Evolutionary conservation across 2,329 filamentous ascomycete genomes (phyloP).

Genomic region (Berkeleyomyces basicola): DNA sequence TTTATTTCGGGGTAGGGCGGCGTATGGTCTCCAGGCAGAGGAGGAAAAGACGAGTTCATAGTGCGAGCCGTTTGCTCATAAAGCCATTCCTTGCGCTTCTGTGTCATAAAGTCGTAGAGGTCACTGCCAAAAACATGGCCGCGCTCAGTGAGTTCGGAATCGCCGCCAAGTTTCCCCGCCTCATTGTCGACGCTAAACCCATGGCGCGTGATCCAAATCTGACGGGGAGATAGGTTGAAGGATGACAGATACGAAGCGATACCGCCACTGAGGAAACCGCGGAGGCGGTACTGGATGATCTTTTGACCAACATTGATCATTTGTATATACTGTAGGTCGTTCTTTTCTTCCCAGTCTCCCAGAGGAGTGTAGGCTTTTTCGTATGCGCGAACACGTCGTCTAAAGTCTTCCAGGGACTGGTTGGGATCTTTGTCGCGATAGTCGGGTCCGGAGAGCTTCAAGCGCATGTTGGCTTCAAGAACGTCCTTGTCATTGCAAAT

Average conservation of each 20-base stretch:
- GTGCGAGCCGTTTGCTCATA: slow-evolving; percentile 65
- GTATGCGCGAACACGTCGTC: slow-evolving; percentile 78
- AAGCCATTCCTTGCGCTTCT: slow-evolving; percentile 68
- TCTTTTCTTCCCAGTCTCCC: slow-evolving; percentile 75
- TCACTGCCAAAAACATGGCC: slow-evolving; percentile 65
- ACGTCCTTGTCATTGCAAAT: slow-evolving; percentile 73
- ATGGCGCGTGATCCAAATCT: slow-evolving; percentile 96
- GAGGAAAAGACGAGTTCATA: slow-evolving; percentile 68
- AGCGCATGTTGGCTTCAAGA: slow-evolving; percentile 88
- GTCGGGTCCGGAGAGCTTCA: slow-evolving; percentile 90
- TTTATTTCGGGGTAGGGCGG: slow-evolving; percentile 82
- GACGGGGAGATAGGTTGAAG: slow-evolving; percentile 86
- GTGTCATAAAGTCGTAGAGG: slow-evolving; percentile 68
- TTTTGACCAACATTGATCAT: slow-evolving; percentile 97
- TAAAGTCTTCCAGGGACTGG: slow-evolving; percentile 78
- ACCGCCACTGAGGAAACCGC: slow-evolving; percentile 79
- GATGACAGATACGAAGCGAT: slow-evolving; percentile 92
- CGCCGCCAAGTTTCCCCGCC: slow-evolving; percentile 74
- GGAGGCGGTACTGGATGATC: slow-evolving; percentile 75
- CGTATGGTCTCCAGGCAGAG: slow-evolving; percentile 75
- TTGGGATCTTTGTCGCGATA: slow-evolving; percentile 87
- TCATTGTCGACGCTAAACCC: slow-evolving; percentile 83
- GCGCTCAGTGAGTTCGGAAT: slow-evolving; percentile 67
- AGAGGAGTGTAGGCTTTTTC: slow-evolving; percentile 87
- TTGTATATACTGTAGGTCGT: slow-evolving; percentile 88